phyloP scores from a whole-genome alignment of 2,329 filamentous ascomycete species.

The Teratosphaeria nubilosa region DNA sequence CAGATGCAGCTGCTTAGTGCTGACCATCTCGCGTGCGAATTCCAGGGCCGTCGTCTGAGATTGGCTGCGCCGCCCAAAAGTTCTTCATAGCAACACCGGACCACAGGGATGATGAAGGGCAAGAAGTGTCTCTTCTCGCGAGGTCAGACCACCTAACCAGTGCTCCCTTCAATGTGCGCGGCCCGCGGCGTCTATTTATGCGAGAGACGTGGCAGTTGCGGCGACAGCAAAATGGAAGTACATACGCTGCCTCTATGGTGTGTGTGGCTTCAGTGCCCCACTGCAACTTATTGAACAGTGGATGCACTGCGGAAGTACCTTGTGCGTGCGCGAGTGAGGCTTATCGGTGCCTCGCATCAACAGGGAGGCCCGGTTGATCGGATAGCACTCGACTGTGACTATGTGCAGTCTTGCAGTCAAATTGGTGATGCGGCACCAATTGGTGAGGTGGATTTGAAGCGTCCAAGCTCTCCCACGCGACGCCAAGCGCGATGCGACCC shows the following conservation, averaged over 20 bases:
- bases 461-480: neutral
- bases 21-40: neutral
- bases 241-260: neutral
- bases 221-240: too few species aligned
- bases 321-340: neutral
- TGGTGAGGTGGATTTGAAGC: neutral
- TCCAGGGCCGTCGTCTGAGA: neutral
- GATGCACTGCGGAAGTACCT: neutral
- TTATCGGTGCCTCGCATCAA: neutral
- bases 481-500: neutral
- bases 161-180: neutral
- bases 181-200: too few species aligned
- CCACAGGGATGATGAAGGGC: neutral
- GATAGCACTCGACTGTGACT: neutral
- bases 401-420: neutral
- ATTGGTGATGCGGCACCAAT: neutral
- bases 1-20: neutral
- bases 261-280: neutral
- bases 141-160: neutral
- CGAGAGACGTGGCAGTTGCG: too few species aligned
- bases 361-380: neutral
- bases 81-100: neutral
- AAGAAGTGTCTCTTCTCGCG: neutral
- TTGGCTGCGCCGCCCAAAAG: neutral
- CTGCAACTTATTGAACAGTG: neutral